Evolutionary conservation across 2,329 filamentous ascomycete genomes (phyloP), one percentile per base, ranked within the genome.

Genomic region (Colletotrichum sp.): DNA sequence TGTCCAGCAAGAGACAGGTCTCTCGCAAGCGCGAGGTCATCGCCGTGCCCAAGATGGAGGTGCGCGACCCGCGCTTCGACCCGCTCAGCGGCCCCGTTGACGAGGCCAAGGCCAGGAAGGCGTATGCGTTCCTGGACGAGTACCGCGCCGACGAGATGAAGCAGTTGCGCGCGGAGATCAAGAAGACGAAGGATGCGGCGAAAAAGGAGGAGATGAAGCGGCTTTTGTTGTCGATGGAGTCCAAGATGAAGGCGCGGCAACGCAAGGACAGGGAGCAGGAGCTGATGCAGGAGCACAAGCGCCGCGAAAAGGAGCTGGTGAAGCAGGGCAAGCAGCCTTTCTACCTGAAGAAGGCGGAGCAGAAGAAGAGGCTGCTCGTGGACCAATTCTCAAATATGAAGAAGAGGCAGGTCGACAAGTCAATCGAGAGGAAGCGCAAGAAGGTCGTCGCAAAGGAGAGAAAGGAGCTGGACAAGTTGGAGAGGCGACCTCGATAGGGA

Each of bases 251-350:
- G 85, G 90, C 95, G 30, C 91, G 93, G 78, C 87, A 92, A 79
- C 88, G 90, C 68, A 94, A 93, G 86, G 93, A 95, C 77, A 90
- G 93, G 76, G 92, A 94, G 84, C 88, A 91, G 79, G 90, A 92
- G 73, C 86, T 99, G 57, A 81, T 96, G 70, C 88, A 92, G 60
- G 92, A 94, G 84, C 96, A 99, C 86, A 92, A 94, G 81, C 91
- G 91, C 86, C 90, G 93, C 83, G 97, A 99, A 88, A 96, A 95
- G 86, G 94, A 96, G 83, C 87, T 94, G 76, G 93, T 99, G 67
- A 92, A 92, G 80, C 92, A 98, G 86, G 97, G 97, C 77, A 98
- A 98, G 92, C 92, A 91, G 83, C 96, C 97, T 0, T 99, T 96
- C 86, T 99, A 95, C 85, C 87, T 99, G 80, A 99, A 99, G 91